Evolutionary conservation across 306 rosid species (phyloP), one percentile per base, ranked within the genome.

Genomic region (Lathyrus oleraceus): DNA sequence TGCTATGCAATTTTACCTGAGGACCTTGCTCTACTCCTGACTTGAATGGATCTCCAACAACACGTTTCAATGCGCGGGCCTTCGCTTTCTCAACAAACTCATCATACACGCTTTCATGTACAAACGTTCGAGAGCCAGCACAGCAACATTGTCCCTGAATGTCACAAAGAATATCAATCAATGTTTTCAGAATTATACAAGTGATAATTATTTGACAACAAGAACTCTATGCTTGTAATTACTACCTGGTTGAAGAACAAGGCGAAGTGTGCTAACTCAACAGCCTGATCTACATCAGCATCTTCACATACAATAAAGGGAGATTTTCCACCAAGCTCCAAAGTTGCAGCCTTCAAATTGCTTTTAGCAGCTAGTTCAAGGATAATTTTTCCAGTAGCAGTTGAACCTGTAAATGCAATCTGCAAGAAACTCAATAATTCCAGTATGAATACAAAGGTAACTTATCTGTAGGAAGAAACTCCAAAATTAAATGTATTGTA

Each of bases 281-380:
- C 90, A 6, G 92, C 92, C 40, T 71, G 45, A 58, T 89, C 85
- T 19, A 89, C 69, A 68, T 86, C 87, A 57, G 87, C 90, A 61
- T 89, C 92, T 63, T 89, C 85, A 0, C 83, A 85, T 65, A 85
- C 84, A 10, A 89, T 85, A 78, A 89, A 87, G 38, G 92, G 96
- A 25, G 92, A 89, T 62, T 87, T 89, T 48, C 87, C 96, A 32
- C 92, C 96, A 8, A 89, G 96, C 78, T 85, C 87, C 28, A 87
- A 72, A 17, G 92, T 87, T 20, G 83, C 89, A 0, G 87, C 76
- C 84, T 89, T 89, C 23, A 87, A 84, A 77, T 88, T 89, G 82
- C 90, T 87, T 58, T 72, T 85, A 5, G 90, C 83, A 39, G 96
- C 86, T 75, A 87, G 66, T 79, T 83, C 74, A n/a, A 75, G 77